Base-by-base conservation (phyloP, 192 early-diverging fungal species). In the Coemansia sp. region DNA sequence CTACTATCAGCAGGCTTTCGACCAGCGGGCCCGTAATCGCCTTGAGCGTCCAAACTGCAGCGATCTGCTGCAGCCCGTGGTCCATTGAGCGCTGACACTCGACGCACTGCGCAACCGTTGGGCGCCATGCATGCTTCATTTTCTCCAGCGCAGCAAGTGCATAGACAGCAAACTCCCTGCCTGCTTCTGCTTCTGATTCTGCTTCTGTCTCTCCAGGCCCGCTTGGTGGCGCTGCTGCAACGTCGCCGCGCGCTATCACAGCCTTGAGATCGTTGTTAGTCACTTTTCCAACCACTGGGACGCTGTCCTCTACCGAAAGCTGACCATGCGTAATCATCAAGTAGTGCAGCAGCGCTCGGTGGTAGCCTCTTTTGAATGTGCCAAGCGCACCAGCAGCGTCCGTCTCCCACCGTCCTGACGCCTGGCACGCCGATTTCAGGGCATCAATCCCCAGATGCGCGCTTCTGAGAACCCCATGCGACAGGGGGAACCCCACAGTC, bases 11-110 rank as follows among this genome's bases (percentile, higher is more conserved):
- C 71, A 94, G 77, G 50, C 88, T 87, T 67, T 97, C 95, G 44
- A 94, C 82, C 5, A 88, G 75, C 54, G 89, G 88, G 2, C 88
- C 89, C 11, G 94, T 68, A 74, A 97, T 72, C 1, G 90, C 85
- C 43, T 91, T 74, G 43, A 97, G 74, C 42, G 94, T 92, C 93
- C 95, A 97, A 20, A 90, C 86, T 13, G 89, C 85, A 3, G 91
- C 89, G 62, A 97, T 86, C 67, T 88, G 86, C 53, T 64, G 72
- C 48, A 87, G 74, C 41, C 83, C 71, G 14, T 66, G 57, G n/a
- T 54, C 42, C 19, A 74, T 61, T 20, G 74, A 75, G 8, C 20
- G 12, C 56, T 62, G 57, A 60, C 77, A 81, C 25, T 60, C 65
- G 48, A 65, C 48, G 58, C 73, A 78, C 48, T 73, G 64, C 48